phyloP scores from a whole-genome alignment of 768 basidiomycete species.

The Lactifluus echinatus region DNA sequence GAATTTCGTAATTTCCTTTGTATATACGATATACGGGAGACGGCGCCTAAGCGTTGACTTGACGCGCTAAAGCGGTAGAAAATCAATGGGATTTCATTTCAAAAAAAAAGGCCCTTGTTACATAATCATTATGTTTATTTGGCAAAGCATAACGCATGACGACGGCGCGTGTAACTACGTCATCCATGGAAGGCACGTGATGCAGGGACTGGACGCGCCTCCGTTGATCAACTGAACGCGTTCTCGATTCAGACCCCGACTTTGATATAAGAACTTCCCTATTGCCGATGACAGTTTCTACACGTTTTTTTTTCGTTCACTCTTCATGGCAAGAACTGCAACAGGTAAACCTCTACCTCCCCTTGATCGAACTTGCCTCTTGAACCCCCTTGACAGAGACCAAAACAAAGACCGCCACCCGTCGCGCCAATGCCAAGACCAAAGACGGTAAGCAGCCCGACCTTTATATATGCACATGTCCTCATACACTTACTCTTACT shows the following conservation, averaged over 20 bases:
- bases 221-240: slow-evolving; percentile 19
- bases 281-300: background rate
- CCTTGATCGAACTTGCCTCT: background rate
- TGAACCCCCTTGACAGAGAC: slow-evolving; percentile 32
- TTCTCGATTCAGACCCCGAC: slow-evolving; percentile 22
- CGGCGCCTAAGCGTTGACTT: too few relatives aligned
- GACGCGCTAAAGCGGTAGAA: too few relatives aligned
- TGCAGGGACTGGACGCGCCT: background rate
- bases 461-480: slow-evolving; percentile 16
- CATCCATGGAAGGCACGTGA: slow-evolving; percentile 15
- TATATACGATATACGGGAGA: too few relatives aligned
- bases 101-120: too few relatives aligned
- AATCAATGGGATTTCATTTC: too few relatives aligned
- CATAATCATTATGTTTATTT: too few relatives aligned
- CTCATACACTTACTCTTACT: background rate
- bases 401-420: slow-evolving; percentile 49
- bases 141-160: too few relatives aligned
- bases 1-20: too few relatives aligned
- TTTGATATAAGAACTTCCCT: slow-evolving; percentile 3
- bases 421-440: slow-evolving; percentile 39
- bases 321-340: slow-evolving; percentile 42
- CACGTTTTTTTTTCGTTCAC: background rate
- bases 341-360: slow-evolving; percentile 34
- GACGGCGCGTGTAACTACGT: too few relatives aligned
- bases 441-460: slow-evolving; percentile 29